phyloP scores from a whole-genome alignment of 345 rosid species.

The Arabis hirsuta region DNA sequence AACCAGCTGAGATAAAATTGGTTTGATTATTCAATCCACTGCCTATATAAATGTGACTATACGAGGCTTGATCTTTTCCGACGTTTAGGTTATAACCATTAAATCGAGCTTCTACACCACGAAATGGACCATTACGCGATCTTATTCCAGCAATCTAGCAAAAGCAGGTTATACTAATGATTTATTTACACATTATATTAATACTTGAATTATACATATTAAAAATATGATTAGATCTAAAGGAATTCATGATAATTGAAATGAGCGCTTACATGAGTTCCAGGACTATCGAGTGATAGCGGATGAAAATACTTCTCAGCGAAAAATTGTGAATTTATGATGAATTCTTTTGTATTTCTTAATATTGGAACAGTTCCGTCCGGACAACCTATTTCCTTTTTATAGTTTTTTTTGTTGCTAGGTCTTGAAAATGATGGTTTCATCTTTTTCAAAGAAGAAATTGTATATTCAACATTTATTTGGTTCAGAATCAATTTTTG shows the following conservation, averaged over 20 bases:
- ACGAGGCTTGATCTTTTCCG: neutral
- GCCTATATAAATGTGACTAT: neutral
- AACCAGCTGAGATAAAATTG: neutral
- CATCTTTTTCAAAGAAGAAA: neutral
- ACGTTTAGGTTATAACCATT: neutral
- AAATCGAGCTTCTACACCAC: neutral
- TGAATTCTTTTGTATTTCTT: slow-evolving; percentile 10
- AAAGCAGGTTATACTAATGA: neutral
- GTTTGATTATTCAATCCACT: neutral
- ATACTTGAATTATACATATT: neutral
- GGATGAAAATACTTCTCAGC: neutral
- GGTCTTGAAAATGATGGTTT: neutral
- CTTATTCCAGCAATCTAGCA: slow-evolving; percentile 17
- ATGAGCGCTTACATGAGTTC: slow-evolving; percentile 11
- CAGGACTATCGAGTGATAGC: neutral
- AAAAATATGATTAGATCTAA: neutral
- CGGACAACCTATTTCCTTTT: slow-evolving; percentile 5
- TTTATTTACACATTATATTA: neutral
- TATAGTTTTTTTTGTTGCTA: neutral
- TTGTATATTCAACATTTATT: neutral
- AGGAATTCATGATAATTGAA: neutral
- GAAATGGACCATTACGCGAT: neutral
- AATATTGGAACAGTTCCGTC: slow-evolving; percentile 4
- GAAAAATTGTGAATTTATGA: neutral
- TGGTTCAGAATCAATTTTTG: neutral